Conservation (phyloP, 768 basidiomycete genomes). For the Xerocomellus chrysenteron region DNA sequence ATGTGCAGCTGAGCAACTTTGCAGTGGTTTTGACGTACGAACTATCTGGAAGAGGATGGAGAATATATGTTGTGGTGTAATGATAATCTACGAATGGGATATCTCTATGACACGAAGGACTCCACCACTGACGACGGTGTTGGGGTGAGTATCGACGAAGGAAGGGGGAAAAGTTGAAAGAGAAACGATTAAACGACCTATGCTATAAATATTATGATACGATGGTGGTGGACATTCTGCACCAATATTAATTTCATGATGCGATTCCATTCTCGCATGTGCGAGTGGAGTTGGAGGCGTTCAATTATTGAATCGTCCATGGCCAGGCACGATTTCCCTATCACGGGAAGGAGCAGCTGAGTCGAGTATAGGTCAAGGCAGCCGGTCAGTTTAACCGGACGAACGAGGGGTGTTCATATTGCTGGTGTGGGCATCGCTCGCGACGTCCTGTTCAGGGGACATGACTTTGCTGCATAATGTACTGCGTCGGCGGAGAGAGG, state of each 20-base stretch:
- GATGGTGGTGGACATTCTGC: neutral
- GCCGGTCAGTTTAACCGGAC: neutral
- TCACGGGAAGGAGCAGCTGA: neutral
- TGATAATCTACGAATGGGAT: neutral
- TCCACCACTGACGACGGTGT: neutral
- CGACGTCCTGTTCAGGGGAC: neutral
- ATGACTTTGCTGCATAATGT: slow-evolving; percentile 19
- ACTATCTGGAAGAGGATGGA: neutral
- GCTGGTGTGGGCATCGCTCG: neutral
- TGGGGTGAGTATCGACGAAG: neutral
- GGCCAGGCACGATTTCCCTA: slow-evolving; percentile 10
- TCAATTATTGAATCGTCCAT: slow-evolving; percentile 1
- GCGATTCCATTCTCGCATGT: neutral
- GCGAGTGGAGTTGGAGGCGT: neutral
- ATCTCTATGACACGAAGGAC: neutral
- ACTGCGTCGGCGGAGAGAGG: slow-evolving; percentile 27
- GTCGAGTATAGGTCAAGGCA: neutral
- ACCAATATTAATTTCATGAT: neutral
- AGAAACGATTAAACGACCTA: neutral
- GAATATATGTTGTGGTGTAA: neutral
- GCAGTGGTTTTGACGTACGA: too few relatives aligned
- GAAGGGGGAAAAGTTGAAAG: neutral
- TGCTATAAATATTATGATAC: neutral
- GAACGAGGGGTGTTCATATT: neutral
- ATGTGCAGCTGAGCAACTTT: too few relatives aligned